Evolutionary conservation across 495 filamentous ascomycete species (phyloP), one percentile per base, ranked within the genome.

Genomic region (Podospora pseudoanserina): DNA sequence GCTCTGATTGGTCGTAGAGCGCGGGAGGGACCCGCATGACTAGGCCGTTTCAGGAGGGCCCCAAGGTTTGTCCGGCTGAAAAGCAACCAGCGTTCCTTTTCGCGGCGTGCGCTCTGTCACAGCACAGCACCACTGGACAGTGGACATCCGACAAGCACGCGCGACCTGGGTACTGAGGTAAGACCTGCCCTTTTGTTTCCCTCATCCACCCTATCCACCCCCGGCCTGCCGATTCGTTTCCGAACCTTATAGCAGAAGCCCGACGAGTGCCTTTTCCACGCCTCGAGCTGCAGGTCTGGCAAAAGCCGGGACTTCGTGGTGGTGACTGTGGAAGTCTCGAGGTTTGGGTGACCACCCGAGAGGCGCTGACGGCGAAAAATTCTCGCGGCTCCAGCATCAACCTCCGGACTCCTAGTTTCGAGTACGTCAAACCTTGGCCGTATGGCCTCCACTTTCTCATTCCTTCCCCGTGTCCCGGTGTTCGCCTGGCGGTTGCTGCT

Each of bases 161-260:
- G 71, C 69, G 70, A 74, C 70, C 73, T 73, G 70, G 74, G 73
- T 70, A 74, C 75, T 71, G 75, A 78, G 76, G 76, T 78, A 78
- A 78, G 76, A 78, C 75, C 75, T 74, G 75, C 71, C 68, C 68
- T 75, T 76, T 75, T 69, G 58, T 73, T 76, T 70, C 67, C 73
- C 67, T 66, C 69, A 68, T 71, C 72, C 75, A 73, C 71, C 71
- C 71, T 72, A 70, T 75, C 70, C 73, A 70, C 73, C 75, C 55
- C 76, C 72, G 71, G 72, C 67, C 66, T 71, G 70, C 73, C 73
- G 71, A 72, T 74, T 73, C 64, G 71, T 70, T 49, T 49, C 39
- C 39, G 39, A 49, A 49, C 9, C 9, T 11, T 49, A 18, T 49
- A 5, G 39, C 9, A 13, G 15, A 16, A 16, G 7, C 23, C 23